These are phyloP conservation scores for Symbiodinium natans DNA, from an alignment of 73 alveolate genomes.

Conservation along the genomic window DNA sequence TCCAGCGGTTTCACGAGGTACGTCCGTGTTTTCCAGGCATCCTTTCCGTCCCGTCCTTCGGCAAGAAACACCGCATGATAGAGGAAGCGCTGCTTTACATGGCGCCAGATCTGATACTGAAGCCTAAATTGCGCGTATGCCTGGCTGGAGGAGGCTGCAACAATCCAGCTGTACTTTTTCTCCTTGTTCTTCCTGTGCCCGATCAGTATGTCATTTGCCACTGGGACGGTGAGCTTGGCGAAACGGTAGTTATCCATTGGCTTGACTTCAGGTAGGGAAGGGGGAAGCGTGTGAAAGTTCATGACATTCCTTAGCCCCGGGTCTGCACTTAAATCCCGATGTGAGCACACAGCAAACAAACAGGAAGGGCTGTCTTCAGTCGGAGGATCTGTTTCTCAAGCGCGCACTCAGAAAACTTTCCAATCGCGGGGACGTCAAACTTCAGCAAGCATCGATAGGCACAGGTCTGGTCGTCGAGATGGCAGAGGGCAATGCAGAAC, in stretches of 20 bases:
- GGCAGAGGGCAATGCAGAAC: conserved; percentile 81
- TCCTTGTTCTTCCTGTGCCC: conserved; percentile 19
- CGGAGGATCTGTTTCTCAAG: conserved; percentile 49
- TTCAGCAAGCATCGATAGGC: conserved; percentile 62
- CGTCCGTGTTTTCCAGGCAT: conserved; percentile 48
- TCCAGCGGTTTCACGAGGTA: conserved; percentile 17
- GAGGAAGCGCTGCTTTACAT: not conserved
- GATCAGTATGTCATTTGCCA: conserved; percentile 29
- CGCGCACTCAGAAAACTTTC: conserved; percentile 50
- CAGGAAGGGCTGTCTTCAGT: no score
- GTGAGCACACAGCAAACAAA: not conserved
- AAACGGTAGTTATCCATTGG: conserved; percentile 30
- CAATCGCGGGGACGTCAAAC: conserved; percentile 29
- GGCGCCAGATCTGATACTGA: conserved; percentile 36
- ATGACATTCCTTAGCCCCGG: conserved; percentile 36
- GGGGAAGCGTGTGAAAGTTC: conserved; percentile 44
- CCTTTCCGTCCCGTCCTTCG: conserved; percentile 41
- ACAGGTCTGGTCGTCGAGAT: conserved; percentile 86
- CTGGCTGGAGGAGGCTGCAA: conserved; percentile 68
- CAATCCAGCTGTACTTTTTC: conserved; percentile 57
- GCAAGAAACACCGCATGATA: conserved; percentile 25
- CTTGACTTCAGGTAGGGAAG: conserved; percentile 38
- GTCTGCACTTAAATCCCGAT: not conserved
- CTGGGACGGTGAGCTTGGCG: not conserved
- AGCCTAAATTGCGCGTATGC: conserved; percentile 61